A percentile compares a stretch with the other conserved stretches of the same genome.
phyloP scores from a whole-genome alignment of 164 flowering plant species.

The Dillenia turbinata region DNA sequence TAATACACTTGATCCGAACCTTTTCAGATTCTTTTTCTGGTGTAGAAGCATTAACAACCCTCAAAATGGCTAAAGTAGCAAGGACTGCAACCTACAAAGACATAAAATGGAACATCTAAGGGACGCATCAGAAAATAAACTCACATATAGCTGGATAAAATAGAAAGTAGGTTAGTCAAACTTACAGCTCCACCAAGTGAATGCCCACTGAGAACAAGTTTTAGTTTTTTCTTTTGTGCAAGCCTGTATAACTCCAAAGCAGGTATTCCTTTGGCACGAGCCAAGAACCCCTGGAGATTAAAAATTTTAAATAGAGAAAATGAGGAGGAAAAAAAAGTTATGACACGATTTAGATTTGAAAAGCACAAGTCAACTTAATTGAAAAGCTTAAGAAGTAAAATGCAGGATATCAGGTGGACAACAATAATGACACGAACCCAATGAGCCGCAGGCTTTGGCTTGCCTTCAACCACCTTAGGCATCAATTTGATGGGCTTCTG shows the following conservation, averaged over 20 bases:
- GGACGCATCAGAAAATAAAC: not conserved
- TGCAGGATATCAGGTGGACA: too few relatives aligned
- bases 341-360: too few relatives aligned
- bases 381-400: too few relatives aligned
- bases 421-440: conserved; percentile 39
- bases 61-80: conserved; percentile 92
- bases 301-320: not conserved
- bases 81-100: conserved; percentile 76
- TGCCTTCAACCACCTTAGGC: conserved; percentile 36
- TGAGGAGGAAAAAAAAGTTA: not conserved
- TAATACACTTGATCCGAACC: conserved; percentile 82
- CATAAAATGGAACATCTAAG: conserved; percentile 2
- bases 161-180: conserved; percentile 9
- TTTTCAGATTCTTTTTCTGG: conserved; percentile 60
- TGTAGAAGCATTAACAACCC: conserved; percentile 77
- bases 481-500: conserved; percentile 43
- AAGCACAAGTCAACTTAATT: too few relatives aligned
- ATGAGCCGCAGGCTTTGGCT: conserved; percentile 89
- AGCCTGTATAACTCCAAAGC: conserved; percentile 95
- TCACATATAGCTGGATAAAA: not conserved
- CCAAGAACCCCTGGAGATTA: conserved; percentile 75
- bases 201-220: conserved; percentile 96
- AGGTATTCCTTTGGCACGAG: conserved; percentile 99
- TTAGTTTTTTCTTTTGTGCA: conserved; percentile 90
- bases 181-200: conserved; percentile 99